Evolutionary conservation across 106 monocot genomes (phyloP).

Genomic region (Agapanthus africanus): DNA sequence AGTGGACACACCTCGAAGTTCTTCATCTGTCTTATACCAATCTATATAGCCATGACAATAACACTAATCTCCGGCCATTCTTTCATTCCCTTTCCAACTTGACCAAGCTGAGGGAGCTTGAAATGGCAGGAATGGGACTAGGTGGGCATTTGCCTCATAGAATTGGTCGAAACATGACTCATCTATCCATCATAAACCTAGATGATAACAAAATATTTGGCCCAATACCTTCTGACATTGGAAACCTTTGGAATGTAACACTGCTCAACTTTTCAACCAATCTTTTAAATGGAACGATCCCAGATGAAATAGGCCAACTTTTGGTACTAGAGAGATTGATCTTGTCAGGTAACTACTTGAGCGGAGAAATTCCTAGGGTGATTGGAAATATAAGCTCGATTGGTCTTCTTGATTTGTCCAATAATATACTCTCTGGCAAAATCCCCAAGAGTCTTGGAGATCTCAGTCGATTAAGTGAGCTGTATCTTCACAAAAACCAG

Average conservation of each 20-base stretch:
- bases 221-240: constrained; percentile 27
- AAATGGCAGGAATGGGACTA: constrained; percentile 22
- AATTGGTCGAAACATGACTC: constrained; percentile 8
- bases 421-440: constrained; percentile 23
- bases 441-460: constrained; percentile 30
- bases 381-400: constrained; percentile 24
- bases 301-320: constrained; percentile 18
- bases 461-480: constrained; percentile 9
- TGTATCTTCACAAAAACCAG: constrained; percentile 29
- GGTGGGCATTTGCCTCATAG: constrained; percentile 25
- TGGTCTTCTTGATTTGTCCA: constrained; percentile 32
- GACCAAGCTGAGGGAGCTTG: constrained; percentile 21
- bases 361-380: constrained; percentile 11
- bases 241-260: constrained; percentile 21
- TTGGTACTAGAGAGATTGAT: constrained; percentile 16
- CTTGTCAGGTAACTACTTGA: constrained; percentile 25
- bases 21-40: constrained; percentile 33
- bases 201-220: constrained; percentile 32
- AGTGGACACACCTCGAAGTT: constrained; percentile 6
- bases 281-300: constrained; percentile 27
- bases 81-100: constrained; percentile 32
- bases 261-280: constrained; percentile 39
- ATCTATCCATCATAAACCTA: constrained; percentile 15
- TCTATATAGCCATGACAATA: constrained; percentile 22
- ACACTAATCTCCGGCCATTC: constrained; percentile 33